A percentile compares a stretch with the other conserved stretches of the same genome.
Evolutionary conservation across 140 eudicot genomes (phyloP).

Genomic region (Cichorium intybus): DNA sequence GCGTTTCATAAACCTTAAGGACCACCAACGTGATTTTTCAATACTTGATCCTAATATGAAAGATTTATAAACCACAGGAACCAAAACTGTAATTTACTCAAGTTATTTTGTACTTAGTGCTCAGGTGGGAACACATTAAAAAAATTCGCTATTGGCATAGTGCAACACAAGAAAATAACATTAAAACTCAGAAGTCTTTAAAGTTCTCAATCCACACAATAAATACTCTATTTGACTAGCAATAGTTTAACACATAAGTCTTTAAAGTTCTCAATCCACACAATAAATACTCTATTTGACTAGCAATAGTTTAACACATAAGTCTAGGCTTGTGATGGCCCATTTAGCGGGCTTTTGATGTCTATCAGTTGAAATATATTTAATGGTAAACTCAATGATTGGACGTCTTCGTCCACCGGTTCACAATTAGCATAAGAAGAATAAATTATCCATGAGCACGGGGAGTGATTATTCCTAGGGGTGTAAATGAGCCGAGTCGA

Average conservation of each 20-base stretch:
- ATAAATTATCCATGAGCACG: too few relatives aligned
- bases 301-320: background rate
- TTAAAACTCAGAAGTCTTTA: background rate
- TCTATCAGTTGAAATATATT: background rate
- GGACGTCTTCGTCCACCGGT: background rate
- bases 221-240: too few relatives aligned
- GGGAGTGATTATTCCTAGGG: too few relatives aligned
- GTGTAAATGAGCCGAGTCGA: too few relatives aligned
- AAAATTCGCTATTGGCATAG: too few relatives aligned
- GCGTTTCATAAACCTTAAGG: too few relatives aligned
- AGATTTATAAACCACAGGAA: too few relatives aligned
- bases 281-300: background rate
- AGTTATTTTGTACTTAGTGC: too few relatives aligned
- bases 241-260: background rate
- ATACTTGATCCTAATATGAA: too few relatives aligned
- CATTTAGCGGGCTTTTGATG: background rate
- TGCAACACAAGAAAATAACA: background rate
- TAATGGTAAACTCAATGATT: background rate
- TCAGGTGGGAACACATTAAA: too few relatives aligned
- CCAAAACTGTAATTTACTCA: too few relatives aligned
- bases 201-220: background rate
- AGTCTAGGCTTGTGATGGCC: background rate
- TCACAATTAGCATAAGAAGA: background rate
- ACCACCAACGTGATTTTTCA: too few relatives aligned
- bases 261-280: background rate